These are phyloP conservation scores for Cryptosporidium tyzzeri DNA, from an alignment of 169 alveolate species.

Conservation along the genomic window DNA sequence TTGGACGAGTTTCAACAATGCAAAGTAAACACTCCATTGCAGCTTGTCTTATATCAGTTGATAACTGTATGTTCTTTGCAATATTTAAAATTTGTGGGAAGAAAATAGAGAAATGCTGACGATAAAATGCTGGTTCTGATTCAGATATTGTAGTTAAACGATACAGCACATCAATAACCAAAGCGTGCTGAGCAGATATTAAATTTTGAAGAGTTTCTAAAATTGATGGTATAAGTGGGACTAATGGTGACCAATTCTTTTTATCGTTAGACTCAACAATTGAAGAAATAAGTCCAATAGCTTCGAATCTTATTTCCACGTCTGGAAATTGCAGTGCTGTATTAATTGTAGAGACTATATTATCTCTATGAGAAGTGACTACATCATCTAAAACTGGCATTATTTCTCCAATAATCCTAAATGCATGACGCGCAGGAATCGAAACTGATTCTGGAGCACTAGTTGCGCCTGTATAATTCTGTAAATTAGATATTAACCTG, in stretches of 20 bases:
- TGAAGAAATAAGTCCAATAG: conserved; percentile 66
- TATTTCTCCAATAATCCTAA: conserved; percentile 67
- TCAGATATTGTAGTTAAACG: conserved; percentile 69
- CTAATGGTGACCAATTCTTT: conserved; percentile 72
- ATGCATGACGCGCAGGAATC: conserved; percentile 73
- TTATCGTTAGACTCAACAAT: conserved; percentile 65
- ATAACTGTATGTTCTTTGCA: conserved; percentile 59
- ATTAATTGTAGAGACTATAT: conserved; percentile 66
- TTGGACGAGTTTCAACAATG: conserved; percentile 70
- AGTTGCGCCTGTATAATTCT: conserved; percentile 26
- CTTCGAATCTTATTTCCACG: conserved; percentile 66
- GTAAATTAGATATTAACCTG: conserved; percentile 62
- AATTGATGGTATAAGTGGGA: conserved; percentile 37
- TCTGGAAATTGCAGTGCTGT: conserved; percentile 68
- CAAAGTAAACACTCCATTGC: conserved; percentile 71
- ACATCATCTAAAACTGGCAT: conserved; percentile 75
- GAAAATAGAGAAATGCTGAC: conserved; percentile 59
- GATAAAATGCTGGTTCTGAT: conserved; percentile 69
- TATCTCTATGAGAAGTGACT: conserved; percentile 60
- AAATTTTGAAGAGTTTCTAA: conserved; percentile 64
- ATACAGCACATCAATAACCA: conserved; percentile 70
- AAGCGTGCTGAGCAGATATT: conserved; percentile 60
- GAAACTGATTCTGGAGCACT: conserved; percentile 64
- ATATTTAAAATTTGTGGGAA: conserved; percentile 59
- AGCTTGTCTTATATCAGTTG: conserved; percentile 68